These are phyloP conservation scores for Senna siamea DNA, from an alignment of 306 rosid species.

Conservation along the genomic window DNA sequence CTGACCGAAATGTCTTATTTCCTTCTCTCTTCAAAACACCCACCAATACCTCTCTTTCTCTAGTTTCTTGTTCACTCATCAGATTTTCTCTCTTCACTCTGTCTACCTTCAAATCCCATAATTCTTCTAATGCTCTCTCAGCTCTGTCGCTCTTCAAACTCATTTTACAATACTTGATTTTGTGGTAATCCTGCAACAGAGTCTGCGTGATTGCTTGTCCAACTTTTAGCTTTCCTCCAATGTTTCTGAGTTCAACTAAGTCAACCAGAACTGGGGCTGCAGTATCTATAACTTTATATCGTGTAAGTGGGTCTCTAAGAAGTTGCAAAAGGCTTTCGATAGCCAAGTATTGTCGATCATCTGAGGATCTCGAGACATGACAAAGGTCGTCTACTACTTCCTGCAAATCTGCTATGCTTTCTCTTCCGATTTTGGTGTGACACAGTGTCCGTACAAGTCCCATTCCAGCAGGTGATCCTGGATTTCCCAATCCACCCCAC, in stretches of 20 bases:
- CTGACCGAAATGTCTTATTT: slow-evolving; percentile 50
- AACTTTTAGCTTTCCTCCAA: slow-evolving; percentile 38
- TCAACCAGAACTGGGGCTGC: slow-evolving; percentile 54
- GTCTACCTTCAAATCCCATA: slow-evolving; percentile 76
- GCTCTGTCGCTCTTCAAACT: slow-evolving; percentile 46
- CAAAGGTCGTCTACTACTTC: slow-evolving; percentile 52
- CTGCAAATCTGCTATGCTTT: slow-evolving; percentile 41
- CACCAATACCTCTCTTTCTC: slow-evolving; percentile 49
- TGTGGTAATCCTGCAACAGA: slow-evolving; percentile 67
- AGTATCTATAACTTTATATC: slow-evolving; percentile 48
- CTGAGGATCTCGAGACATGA: slow-evolving; percentile 60
- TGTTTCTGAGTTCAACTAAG: slow-evolving; percentile 55
- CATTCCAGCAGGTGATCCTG: slow-evolving; percentile 61
- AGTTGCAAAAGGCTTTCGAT: slow-evolving; percentile 61
- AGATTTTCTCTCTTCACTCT: slow-evolving; percentile 61
- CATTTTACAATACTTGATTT: slow-evolving; percentile 58
- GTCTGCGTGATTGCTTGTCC: slow-evolving; percentile 59
- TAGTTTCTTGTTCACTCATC: slow-evolving; percentile 50
- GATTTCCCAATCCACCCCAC: slow-evolving; percentile 62
- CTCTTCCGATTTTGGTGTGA: slow-evolving; percentile 55
- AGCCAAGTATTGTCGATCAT: slow-evolving; percentile 57
- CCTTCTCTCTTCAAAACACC: slow-evolving; percentile 53
- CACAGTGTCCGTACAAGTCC: slow-evolving; percentile 62
- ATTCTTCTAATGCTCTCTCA: slow-evolving; percentile 51
- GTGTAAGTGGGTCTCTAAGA: slow-evolving; percentile 62